These are phyloP conservation scores for Biscutella auriculata DNA, from an alignment of 441 rosid species.

Conservation along the genomic window DNA sequence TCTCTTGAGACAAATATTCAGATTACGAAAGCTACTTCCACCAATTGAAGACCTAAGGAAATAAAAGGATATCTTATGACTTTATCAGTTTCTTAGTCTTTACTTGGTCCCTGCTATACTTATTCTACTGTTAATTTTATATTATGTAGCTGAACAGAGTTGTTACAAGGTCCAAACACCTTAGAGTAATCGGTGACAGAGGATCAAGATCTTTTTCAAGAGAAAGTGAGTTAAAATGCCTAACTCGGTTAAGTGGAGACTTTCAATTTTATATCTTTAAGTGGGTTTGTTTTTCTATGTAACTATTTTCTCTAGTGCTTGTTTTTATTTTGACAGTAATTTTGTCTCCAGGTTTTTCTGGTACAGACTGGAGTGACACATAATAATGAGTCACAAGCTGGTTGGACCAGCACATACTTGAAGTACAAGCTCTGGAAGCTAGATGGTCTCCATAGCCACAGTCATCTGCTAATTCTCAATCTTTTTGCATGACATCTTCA, in stretches of 20 bases:
- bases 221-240: slow-evolving; percentile 91
- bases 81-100: background rate
- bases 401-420: slow-evolving; percentile 57
- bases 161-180: slow-evolving; percentile 82
- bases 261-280: background rate
- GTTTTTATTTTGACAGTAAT: background rate
- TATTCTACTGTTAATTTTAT: slow-evolving; percentile 4
- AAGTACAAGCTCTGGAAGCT: slow-evolving; percentile 50
- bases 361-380: slow-evolving; percentile 81
- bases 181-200: slow-evolving; percentile 89
- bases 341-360: slow-evolving; percentile 63
- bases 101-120: background rate
- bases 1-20: background rate
- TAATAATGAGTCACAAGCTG: slow-evolving; percentile 60
- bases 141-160: slow-evolving; percentile 67
- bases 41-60: too few relatives aligned
- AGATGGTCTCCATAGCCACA: slow-evolving; percentile 75
- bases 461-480: slow-evolving; percentile 45
- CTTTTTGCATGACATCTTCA: slow-evolving; percentile 75
- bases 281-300: background rate
- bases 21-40: too few relatives aligned
- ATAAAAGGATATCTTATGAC: background rate
- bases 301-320: background rate
- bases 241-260: background rate
- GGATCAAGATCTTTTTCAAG: slow-evolving; percentile 92